phyloP scores from a whole-genome alignment of 108 stramenopile genomes.

The Pseudonitzschia pungens region DNA sequence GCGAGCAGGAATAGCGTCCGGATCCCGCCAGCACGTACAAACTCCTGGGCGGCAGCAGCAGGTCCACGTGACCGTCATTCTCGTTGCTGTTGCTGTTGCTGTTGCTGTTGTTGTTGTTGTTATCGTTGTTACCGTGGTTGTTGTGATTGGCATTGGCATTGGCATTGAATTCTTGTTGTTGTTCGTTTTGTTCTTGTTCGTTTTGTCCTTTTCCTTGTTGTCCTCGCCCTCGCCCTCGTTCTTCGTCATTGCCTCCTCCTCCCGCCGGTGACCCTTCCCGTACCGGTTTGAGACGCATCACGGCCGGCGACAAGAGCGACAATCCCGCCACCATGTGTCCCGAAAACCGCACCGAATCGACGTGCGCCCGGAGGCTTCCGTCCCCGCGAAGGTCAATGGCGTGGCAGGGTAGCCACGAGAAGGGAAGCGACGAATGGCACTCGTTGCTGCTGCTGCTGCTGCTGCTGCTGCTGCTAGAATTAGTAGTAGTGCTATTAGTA shows the following conservation, averaged over 20 bases:
- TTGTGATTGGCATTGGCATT: no score
- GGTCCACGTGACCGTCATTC: slow-evolving; percentile 60
- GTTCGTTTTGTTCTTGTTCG: no score
- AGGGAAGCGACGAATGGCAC: slow-evolving; percentile 5
- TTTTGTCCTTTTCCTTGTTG: no score
- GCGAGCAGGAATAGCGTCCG: slow-evolving; percentile 69
- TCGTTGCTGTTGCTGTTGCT: background rate
- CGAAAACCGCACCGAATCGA: slow-evolving; percentile 89
- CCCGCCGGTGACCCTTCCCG: background rate
- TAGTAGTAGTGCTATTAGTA: background rate
- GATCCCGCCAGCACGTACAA: slow-evolving; percentile 70
- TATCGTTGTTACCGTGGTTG: slow-evolving; percentile 10
- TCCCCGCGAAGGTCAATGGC: slow-evolving; percentile 76
- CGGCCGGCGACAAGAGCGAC: slow-evolving; percentile 62
- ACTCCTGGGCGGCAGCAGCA: slow-evolving; percentile 70
- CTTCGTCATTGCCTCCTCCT: background rate
- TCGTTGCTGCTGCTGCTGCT: background rate
- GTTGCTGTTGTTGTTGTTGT: background rate
- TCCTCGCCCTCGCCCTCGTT: slow-evolving; percentile 4
- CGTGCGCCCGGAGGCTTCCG: slow-evolving; percentile 82
- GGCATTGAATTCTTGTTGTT: no score
- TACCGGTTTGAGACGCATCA: slow-evolving; percentile 71
- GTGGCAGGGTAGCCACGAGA: slow-evolving; percentile 81
- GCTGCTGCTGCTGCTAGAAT: background rate
- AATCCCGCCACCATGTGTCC: slow-evolving; percentile 88